phyloP scores from a whole-genome alignment of 371 early-diverging fungal species.

The Circinella umbellata region DNA sequence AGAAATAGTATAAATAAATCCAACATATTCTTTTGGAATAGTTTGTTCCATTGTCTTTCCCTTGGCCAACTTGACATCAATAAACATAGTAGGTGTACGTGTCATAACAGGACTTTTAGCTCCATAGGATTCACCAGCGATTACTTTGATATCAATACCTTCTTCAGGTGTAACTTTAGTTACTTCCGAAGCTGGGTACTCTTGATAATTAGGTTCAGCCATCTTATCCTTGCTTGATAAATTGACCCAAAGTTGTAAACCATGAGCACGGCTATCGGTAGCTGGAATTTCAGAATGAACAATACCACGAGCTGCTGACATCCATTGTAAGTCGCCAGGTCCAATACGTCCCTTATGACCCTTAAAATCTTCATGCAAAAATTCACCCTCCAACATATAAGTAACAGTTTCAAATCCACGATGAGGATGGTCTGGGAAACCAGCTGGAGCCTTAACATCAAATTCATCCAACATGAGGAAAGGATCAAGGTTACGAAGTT shows the following conservation, averaged over 20 bases:
- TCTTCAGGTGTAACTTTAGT: conserved; percentile 58
- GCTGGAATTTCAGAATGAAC: conserved; percentile 82
- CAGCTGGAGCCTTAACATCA: conserved; percentile 56
- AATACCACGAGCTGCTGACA: conserved; percentile 77
- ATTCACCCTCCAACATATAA: conserved; percentile 74
- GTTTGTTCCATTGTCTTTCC: conserved; percentile 57
- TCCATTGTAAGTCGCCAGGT: conserved; percentile 66
- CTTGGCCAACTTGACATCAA: conserved; percentile 67
- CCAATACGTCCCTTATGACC: conserved; percentile 76
- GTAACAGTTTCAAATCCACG: conserved; percentile 86
- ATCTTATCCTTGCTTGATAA: conserved; percentile 82
- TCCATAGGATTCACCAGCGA: conserved; percentile 76
- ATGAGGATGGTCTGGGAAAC: conserved; percentile 70
- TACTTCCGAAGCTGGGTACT: conserved; percentile 64
- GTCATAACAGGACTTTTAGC: conserved; percentile 65
- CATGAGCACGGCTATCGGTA: conserved; percentile 52
- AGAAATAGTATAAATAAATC: conserved; percentile 70
- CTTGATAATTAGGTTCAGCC: conserved; percentile 79
- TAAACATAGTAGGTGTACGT: conserved; percentile 72
- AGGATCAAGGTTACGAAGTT: conserved; percentile 77
- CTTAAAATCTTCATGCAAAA: conserved; percentile 83
- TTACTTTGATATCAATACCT: conserved; percentile 73
- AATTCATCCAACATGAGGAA: conserved; percentile 87
- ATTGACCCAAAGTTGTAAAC: conserved; percentile 89
- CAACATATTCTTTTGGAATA: conserved; percentile 65